Evolutionary conservation across 495 filamentous ascomycete genomes (phyloP).

Genomic region (Pyronema domesticum): DNA sequence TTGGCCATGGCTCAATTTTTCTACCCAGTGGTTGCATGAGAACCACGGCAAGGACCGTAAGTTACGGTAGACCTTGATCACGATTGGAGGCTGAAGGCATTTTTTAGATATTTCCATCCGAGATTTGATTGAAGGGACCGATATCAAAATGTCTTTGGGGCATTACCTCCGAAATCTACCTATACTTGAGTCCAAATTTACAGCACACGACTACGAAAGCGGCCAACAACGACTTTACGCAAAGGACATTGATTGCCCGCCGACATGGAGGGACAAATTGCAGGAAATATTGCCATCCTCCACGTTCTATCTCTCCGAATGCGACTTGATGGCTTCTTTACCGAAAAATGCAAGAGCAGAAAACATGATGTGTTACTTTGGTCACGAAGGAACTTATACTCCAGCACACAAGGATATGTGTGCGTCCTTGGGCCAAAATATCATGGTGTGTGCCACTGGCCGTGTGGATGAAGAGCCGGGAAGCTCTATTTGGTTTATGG

Average conservation of each 20-base stretch:
- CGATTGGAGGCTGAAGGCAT: too few species aligned
- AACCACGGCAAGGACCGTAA: constrained; percentile 58
- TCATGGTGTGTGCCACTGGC: constrained; percentile 66
- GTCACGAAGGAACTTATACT: constrained; percentile 93
- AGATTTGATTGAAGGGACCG: constrained; percentile 47
- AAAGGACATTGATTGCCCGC: constrained; percentile 88
- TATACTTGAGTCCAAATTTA: constrained; percentile 58
- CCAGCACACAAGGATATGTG: constrained; percentile 97
- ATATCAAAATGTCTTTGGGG: constrained; percentile 61
- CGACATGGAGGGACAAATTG: constrained; percentile 62
- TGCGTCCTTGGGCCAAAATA: constrained; percentile 83
- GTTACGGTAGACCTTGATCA: constrained; percentile 12
- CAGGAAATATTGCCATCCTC: constrained; percentile 55
- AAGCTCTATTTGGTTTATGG: constrained; percentile 97
- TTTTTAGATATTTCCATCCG: constrained; percentile 38
- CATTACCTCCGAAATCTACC: constrained; percentile 79
- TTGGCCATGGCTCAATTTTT: constrained; percentile 52
- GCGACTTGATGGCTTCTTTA: constrained; percentile 90
- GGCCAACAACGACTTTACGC: constrained; percentile 71
- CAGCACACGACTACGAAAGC: constrained; percentile 45
- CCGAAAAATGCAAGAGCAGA: constrained; percentile 69
- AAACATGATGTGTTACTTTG: constrained; percentile 96
- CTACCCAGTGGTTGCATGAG: constrained; percentile 53
- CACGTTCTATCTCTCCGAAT: constrained; percentile 69
- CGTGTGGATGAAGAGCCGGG: constrained; percentile 55